These are phyloP conservation scores for Pochonia chlamydosporia DNA, from an alignment of 2,329 filamentous ascomycete species.

Conservation along the genomic window DNA sequence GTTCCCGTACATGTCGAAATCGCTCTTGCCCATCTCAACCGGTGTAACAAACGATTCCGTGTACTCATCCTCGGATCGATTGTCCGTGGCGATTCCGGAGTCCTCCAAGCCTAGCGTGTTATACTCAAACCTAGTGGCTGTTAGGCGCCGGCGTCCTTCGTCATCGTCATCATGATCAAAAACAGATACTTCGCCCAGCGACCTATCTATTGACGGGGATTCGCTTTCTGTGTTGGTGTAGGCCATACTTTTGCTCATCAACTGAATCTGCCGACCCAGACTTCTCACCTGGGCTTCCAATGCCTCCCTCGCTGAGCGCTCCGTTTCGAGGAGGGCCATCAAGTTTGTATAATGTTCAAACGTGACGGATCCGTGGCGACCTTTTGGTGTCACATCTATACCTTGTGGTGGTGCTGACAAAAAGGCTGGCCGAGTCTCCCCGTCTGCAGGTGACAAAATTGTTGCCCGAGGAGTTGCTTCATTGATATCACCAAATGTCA, in stretches of 20 bases:
- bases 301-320: slow-evolving; percentile 48
- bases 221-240: slow-evolving; percentile 17
- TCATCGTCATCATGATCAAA: slow-evolving; percentile 39
- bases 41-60: slow-evolving; percentile 49
- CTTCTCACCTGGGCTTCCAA: slow-evolving; percentile 52
- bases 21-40: slow-evolving; percentile 35
- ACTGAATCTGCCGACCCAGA: slow-evolving; percentile 44
- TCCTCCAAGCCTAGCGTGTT: slow-evolving; percentile 21
- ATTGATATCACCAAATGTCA: slow-evolving; percentile 41
- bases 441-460: slow-evolving; percentile 14
- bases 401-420: slow-evolving; percentile 30
- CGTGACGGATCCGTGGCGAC: slow-evolving; percentile 23
- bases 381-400: slow-evolving; percentile 23
- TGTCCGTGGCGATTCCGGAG: slow-evolving; percentile 28
- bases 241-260: slow-evolving; percentile 33
- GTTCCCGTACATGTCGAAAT: slow-evolving; percentile 35
- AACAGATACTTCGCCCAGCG: slow-evolving; percentile 30
- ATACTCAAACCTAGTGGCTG: background rate
- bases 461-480: slow-evolving; percentile 35
- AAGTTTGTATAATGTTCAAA: slow-evolving; percentile 45
- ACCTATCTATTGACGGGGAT: slow-evolving; percentile 28
- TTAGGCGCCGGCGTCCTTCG: slow-evolving; percentile 13
- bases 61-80: slow-evolving; percentile 35
- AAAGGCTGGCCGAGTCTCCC: slow-evolving; percentile 32
- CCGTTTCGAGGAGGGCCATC: slow-evolving; percentile 46